A percentile compares a stretch with the other conserved stretches of the same genome.
These are phyloP conservation scores for Trapa incisa DNA, from an alignment of 345 rosid genomes.

Conservation along the genomic window DNA sequence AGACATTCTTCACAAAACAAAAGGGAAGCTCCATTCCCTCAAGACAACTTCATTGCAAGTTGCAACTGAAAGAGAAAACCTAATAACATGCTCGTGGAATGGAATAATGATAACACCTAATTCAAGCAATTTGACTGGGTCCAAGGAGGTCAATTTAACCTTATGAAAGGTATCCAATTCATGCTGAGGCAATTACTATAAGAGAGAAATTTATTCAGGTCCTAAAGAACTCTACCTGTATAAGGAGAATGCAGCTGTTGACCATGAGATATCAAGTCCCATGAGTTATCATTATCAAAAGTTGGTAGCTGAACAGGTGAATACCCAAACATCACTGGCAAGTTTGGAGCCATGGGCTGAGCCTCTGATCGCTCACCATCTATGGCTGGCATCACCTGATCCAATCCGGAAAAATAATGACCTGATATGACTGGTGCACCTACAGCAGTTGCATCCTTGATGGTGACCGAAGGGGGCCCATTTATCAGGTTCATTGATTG, in stretches of 20 bases:
- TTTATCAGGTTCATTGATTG: slow-evolving; percentile 32
- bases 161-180: too few relatives aligned
- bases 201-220: too few relatives aligned
- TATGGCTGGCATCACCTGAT: slow-evolving; percentile 32
- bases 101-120: too few relatives aligned
- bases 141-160: too few relatives aligned
- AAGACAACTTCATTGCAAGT: too few relatives aligned
- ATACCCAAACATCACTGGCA: slow-evolving; percentile 67
- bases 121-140: too few relatives aligned
- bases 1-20: too few relatives aligned
- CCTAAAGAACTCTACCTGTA: slow-evolving; percentile 13
- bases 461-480: slow-evolving; percentile 36
- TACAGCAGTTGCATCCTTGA: slow-evolving; percentile 40
- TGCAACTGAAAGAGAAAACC: too few relatives aligned
- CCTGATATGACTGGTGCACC: slow-evolving; percentile 33
- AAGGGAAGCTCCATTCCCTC: too few relatives aligned
- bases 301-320: slow-evolving; percentile 71
- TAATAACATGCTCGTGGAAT: too few relatives aligned
- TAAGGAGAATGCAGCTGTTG: slow-evolving; percentile 46
- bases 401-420: slow-evolving; percentile 27
- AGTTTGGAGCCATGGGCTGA: slow-evolving; percentile 35
- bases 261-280: slow-evolving; percentile 46
- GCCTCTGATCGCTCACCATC: slow-evolving; percentile 26
- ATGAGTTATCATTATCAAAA: slow-evolving; percentile 67
- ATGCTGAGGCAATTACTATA: too few relatives aligned